These are phyloP conservation scores for Saccharomycopsis lassenensis DNA, from an alignment of 805 yeast genomes.

Conservation along the genomic window DNA sequence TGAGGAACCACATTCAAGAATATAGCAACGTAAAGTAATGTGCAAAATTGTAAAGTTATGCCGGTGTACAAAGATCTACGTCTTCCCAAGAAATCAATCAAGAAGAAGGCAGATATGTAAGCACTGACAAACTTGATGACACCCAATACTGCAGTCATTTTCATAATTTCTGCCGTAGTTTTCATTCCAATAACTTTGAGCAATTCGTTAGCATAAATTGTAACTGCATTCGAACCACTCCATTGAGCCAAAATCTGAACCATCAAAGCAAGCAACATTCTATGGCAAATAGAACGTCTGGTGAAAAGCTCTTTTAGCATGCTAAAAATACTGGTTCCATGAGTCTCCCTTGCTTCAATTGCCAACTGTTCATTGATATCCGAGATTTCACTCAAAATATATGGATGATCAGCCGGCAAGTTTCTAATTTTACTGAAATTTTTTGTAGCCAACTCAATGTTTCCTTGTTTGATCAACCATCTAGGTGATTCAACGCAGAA, in stretches of 20 bases:
- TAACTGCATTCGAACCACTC: conserved; percentile 48
- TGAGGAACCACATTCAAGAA: conserved; percentile 36
- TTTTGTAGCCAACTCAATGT: conserved; percentile 29
- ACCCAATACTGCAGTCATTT: conserved; percentile 43
- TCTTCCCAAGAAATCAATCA: conserved; percentile 41
- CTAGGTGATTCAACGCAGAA: conserved; percentile 41
- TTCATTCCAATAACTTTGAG: conserved; percentile 36
- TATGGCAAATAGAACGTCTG: conserved; percentile 33
- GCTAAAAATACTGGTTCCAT: conserved; percentile 20
- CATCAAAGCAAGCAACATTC: conserved; percentile 32
- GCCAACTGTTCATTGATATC: conserved; percentile 39
- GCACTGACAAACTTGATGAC: conserved; percentile 42
- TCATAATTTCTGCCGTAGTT: conserved; percentile 27
- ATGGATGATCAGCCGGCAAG: conserved; percentile 37
- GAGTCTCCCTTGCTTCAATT: conserved; percentile 26
- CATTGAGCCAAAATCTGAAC: conserved; percentile 44
- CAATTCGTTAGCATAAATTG: conserved; percentile 45
- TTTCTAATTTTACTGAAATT: conserved; percentile 34
- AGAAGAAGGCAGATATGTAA: conserved; percentile 38
- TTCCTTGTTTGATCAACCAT: conserved; percentile 36
- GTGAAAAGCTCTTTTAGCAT: conserved; percentile 27
- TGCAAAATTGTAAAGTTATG: conserved; percentile 31
- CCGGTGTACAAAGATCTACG: conserved; percentile 40
- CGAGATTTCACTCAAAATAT: conserved; percentile 37
- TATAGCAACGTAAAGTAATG: conserved; percentile 36